Conservation (phyloP, 768 basidiomycete genomes). For the Trametopsis cervina region DNA sequence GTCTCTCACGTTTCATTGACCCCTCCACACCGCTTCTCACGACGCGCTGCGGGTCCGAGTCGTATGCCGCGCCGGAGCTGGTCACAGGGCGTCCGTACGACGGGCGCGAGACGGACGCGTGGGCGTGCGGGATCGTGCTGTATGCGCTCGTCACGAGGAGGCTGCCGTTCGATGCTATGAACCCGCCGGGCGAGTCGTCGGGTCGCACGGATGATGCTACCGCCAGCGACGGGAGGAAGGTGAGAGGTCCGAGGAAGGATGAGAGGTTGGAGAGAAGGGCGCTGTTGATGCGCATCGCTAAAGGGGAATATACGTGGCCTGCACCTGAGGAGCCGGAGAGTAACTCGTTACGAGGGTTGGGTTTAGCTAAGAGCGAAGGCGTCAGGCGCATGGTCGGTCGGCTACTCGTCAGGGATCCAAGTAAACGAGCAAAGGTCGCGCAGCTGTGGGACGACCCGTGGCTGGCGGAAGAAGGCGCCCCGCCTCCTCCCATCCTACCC, state of each 20-base stretch:
- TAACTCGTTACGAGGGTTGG: slow-evolving; percentile 24
- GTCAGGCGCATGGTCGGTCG: slow-evolving; percentile 49
- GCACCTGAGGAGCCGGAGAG: slow-evolving; percentile 1
- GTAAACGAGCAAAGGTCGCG: slow-evolving; percentile 50
- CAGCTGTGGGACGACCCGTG: slow-evolving; percentile 55
- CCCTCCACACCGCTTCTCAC: slow-evolving; percentile 51
- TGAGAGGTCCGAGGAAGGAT: slow-evolving; percentile 12
- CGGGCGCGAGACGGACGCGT: slow-evolving; percentile 78
- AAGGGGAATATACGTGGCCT: slow-evolving; percentile 76
- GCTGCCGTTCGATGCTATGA: slow-evolving; percentile 59
- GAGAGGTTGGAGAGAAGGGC: slow-evolving; percentile 36
- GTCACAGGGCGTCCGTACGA: slow-evolving; percentile 56
- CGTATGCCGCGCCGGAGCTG: slow-evolving; percentile 65
- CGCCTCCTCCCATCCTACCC: slow-evolving; percentile 17
- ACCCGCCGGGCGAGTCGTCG: background rate
- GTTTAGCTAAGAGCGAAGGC: slow-evolving; percentile 35
- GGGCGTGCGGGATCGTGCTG: slow-evolving; percentile 86
- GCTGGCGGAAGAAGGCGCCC: slow-evolving; percentile 35
- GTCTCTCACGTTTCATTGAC: slow-evolving; percentile 80
- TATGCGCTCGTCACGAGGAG: slow-evolving; percentile 66
- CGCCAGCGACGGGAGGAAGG: slow-evolving; percentile 14
- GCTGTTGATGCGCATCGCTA: slow-evolving; percentile 75
- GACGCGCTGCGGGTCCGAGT: slow-evolving; percentile 84
- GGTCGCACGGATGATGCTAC: slow-evolving; percentile 14
- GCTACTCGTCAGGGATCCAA: slow-evolving; percentile 66